phyloP scores from a whole-genome alignment of 1,139 yeast genomes.

The Pichia sp. region DNA sequence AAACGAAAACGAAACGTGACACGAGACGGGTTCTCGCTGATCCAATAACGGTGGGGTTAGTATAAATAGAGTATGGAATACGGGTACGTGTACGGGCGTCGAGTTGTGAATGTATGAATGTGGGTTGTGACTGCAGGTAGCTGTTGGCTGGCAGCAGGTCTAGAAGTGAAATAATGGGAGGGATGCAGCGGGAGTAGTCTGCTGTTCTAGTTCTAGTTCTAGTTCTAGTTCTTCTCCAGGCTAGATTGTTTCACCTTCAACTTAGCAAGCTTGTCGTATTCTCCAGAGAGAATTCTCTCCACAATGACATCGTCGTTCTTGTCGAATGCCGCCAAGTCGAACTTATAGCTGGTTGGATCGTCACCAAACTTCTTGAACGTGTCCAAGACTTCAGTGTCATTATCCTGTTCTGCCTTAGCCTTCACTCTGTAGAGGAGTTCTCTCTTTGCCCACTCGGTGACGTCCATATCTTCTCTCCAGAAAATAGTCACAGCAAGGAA shows the following conservation, averaged over 20 bases:
- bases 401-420: slow-evolving; percentile 56
- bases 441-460: slow-evolving; percentile 73
- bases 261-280: slow-evolving; percentile 72
- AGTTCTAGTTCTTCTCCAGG: slow-evolving; percentile 4
- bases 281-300: slow-evolving; percentile 78
- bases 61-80: too few species aligned
- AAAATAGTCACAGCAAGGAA: slow-evolving; percentile 37
- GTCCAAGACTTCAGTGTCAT: slow-evolving; percentile 44
- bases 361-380: slow-evolving; percentile 35
- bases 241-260: slow-evolving; percentile 37
- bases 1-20: too few species aligned
- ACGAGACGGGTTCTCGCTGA: too few species aligned
- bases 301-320: slow-evolving; percentile 74
- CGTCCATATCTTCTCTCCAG: slow-evolving; percentile 35
- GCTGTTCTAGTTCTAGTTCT: neutral
- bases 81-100: too few species aligned
- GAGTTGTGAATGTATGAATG: too few species aligned
- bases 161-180: neutral
- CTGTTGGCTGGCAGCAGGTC: neutral
- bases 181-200: neutral
- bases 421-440: slow-evolving; percentile 75
- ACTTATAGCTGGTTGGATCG: slow-evolving; percentile 43
- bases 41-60: too few species aligned
- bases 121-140: too few species aligned
- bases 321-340: slow-evolving; percentile 52